These are phyloP conservation scores for Ogataea hybrid DNA, from an alignment of 1,139 yeast species.

Conservation along the genomic window DNA sequence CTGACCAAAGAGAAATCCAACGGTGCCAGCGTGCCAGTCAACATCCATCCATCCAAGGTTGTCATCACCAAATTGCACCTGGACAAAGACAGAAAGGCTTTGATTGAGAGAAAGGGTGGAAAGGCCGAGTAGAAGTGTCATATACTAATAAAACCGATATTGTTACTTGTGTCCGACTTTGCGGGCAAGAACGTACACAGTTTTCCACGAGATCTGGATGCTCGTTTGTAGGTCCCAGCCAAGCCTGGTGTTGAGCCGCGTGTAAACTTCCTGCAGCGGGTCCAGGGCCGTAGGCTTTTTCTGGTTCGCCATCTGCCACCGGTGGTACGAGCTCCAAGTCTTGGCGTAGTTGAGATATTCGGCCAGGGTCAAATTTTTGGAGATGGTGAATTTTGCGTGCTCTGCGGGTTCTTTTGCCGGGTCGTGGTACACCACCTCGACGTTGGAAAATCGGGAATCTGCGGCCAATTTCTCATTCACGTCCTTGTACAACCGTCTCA, in stretches of 20 bases:
- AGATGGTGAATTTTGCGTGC: slow-evolving; percentile 25
- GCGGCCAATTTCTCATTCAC: slow-evolving; percentile 26
- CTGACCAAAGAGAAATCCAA: slow-evolving; percentile 96
- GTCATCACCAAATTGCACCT: slow-evolving; percentile 98
- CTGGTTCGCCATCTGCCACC: slow-evolving; percentile 50
- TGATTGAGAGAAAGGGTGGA: slow-evolving; percentile 94
- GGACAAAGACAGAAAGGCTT: slow-evolving; percentile 98
- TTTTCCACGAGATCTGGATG: slow-evolving; percentile 36
- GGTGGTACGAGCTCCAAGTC: slow-evolving; percentile 72
- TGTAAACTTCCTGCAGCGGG: slow-evolving; percentile 28
- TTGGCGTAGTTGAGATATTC: slow-evolving; percentile 49
- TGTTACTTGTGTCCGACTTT: slow-evolving; percentile 6
- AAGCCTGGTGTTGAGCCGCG: slow-evolving; percentile 26
- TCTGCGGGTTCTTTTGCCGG: slow-evolving; percentile 13
- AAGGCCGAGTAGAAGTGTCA: slow-evolving; percentile 52
- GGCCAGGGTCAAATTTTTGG: slow-evolving; percentile 33
- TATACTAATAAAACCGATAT: slow-evolving; percentile 11
- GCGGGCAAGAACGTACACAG: slow-evolving; percentile 38
- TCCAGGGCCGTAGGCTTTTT: slow-evolving; percentile 25
- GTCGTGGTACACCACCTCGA: slow-evolving; percentile 30
- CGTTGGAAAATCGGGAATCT: slow-evolving; percentile 23
- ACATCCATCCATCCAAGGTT: slow-evolving; percentile 98
- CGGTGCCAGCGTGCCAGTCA: slow-evolving; percentile 97
- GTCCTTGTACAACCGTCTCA: slow-evolving; percentile 46
- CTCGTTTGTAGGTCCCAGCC: slow-evolving; percentile 33